These are phyloP conservation scores for Stephanodiscus minutulus DNA, from an alignment of 108 stramenopile genomes.

Conservation along the genomic window DNA sequence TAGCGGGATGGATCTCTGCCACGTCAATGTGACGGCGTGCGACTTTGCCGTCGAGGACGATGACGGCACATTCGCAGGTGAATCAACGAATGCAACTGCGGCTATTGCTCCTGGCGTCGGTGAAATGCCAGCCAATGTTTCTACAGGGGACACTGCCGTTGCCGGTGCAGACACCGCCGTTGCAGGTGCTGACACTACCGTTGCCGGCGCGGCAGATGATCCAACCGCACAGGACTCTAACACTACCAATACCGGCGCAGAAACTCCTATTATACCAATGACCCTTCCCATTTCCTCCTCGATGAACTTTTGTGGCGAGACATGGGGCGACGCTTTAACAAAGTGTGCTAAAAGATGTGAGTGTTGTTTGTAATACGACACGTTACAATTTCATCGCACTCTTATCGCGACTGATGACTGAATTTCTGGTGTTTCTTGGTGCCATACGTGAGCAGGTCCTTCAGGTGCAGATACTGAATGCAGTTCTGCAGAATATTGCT, in stretches of 20 bases:
- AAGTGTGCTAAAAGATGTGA: slow-evolving; percentile 12
- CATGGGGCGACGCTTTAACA: slow-evolving; percentile 19
- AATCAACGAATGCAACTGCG: not conserved
- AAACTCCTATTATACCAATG: not conserved
- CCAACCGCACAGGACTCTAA: not conserved
- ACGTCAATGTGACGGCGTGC: slow-evolving; percentile 5
- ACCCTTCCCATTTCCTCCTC: not conserved
- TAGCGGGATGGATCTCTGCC: slow-evolving; percentile 13
- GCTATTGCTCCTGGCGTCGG: not conserved
- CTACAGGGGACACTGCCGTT: not conserved
- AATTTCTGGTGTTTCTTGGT: not conserved
- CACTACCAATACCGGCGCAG: no score
- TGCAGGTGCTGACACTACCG: slow-evolving; percentile 2
- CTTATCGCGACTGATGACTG: not conserved
- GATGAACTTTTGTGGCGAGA: slow-evolving; percentile 19
- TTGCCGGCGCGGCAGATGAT: not conserved
- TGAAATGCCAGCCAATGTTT: not conserved
- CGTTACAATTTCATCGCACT: not conserved
- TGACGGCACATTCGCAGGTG: not conserved
- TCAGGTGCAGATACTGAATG: slow-evolving; percentile 22
- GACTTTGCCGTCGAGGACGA: not conserved
- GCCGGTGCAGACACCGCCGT: not conserved
- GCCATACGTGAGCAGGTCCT: not conserved
- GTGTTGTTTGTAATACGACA: not conserved
- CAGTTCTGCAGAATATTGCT: slow-evolving; percentile 15